Conservation (phyloP, 2,329 filamentous ascomycete genomes). For the Fragosphaeria purpurea region DNA sequence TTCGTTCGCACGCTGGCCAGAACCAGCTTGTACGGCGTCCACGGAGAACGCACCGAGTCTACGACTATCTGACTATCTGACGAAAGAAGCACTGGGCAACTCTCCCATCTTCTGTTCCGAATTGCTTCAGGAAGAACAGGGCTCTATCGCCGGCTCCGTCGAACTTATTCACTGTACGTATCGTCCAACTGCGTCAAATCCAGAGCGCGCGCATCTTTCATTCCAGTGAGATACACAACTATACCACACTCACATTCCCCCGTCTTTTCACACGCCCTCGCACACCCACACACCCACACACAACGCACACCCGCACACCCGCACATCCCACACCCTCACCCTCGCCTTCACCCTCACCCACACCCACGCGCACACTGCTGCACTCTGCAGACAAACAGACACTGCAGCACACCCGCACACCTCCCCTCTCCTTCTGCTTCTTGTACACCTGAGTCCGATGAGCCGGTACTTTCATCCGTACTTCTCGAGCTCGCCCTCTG, state of each 20-base stretch:
- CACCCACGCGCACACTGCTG: too few species aligned
- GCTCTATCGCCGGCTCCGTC: too few species aligned
- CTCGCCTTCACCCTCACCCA: too few species aligned
- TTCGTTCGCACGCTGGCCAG: background rate
- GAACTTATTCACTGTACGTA: too few species aligned
- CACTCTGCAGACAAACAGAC: too few species aligned
- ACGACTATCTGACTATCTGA: too few species aligned
- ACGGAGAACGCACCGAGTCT: too few species aligned
- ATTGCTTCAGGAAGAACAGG: background rate
- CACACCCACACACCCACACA: constrained; percentile 5
- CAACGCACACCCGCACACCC: too few species aligned
- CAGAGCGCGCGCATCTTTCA: background rate
- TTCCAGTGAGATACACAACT: background rate
- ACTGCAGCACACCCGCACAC: too few species aligned
- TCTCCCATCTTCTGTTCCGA: background rate
- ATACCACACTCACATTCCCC: constrained; percentile 2
- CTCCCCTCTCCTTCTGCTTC: too few species aligned
- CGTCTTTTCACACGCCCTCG: constrained; percentile 10
- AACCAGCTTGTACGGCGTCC: too few species aligned
- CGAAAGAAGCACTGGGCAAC: background rate
- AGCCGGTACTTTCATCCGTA: constrained; percentile 22
- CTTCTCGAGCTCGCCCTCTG: constrained; percentile 13
- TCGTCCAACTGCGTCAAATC: background rate
- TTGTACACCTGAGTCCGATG: constrained; percentile 16
- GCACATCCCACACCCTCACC: too few species aligned